phyloP scores from a whole-genome alignment of 352 stramenopile species.

The Globisporangium canariense region DNA sequence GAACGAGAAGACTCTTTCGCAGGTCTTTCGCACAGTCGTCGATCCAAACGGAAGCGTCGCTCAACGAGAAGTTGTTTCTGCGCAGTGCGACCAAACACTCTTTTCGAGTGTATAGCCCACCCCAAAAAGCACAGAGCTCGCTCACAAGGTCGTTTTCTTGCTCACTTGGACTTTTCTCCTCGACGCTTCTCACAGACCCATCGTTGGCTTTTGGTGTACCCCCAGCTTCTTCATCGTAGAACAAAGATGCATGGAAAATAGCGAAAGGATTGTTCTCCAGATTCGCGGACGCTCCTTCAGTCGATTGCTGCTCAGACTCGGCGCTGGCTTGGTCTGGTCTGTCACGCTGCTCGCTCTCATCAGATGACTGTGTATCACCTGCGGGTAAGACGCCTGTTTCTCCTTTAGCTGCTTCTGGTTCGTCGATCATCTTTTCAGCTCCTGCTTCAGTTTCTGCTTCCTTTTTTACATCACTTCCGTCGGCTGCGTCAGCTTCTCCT shows the following conservation, averaged over 20 bases:
- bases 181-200: not conserved
- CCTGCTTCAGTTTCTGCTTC: constrained; percentile 8
- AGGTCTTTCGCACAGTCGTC: constrained; percentile 40
- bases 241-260: constrained; percentile 30
- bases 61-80: constrained; percentile 39
- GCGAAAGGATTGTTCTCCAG: constrained; percentile 32
- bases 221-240: constrained; percentile 22
- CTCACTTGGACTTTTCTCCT: constrained; percentile 1
- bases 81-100: constrained; percentile 61
- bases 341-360: not conserved
- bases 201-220: constrained; percentile 17
- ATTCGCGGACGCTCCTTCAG: constrained; percentile 1
- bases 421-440: constrained; percentile 4
- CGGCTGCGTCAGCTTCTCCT: constrained; percentile 4
- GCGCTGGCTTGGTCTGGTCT: not conserved
- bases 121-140: constrained; percentile 52
- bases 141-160: constrained; percentile 31
- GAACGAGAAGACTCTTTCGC: constrained; percentile 38
- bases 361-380: not conserved
- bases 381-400: too few species aligned
- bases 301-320: constrained; percentile 4
- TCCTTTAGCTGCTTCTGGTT: not conserved
- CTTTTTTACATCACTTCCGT: constrained; percentile 2
- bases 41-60: constrained; percentile 45
- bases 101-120: constrained; percentile 49